Base-by-base conservation (phyloP, 2,329 filamentous ascomycete genomes). In the Parasarocladium wereldwijsianum region DNA sequence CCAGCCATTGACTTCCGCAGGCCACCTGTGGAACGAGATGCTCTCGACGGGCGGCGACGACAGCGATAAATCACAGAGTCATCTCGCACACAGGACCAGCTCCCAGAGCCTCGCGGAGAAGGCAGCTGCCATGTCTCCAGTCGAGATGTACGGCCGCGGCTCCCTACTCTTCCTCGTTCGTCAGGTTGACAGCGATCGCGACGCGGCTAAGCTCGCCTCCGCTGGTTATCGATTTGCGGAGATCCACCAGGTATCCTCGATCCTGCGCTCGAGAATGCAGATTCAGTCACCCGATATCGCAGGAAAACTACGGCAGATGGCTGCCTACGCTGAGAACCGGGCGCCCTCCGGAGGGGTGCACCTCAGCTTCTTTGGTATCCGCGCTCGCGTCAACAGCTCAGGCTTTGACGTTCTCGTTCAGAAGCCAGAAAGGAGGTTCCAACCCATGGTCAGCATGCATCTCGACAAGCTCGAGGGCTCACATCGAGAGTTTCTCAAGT, bases 81-180 rank as follows among this genome's bases (percentile, higher is more conserved):
- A 41, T 8, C 7, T 35, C 3, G 40, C 39, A 11, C 42, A 46
- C 20, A 39, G 36, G 6, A 37, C 39, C 8, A 36, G 33, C 17
- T 44, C 37, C 35, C 50, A 52, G 9, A 52, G 54, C 16, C 36
- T 57, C 9, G 50, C 49, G 2, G 60, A 66, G 38, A 62, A 62
- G 36, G 58, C 29, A 51, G 17, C 33, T 37, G 12, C 32, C 39
- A 4, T 30, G 20, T 8, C 28, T 12, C 39, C 38, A 25, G 37
- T 44, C 15, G 41, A 51, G 11, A 47, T 54, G 17, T 65, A 72
- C 21, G 78, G 78, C 4, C 74, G 73, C 35, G 84, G 85, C 1
- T 82, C 86, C 32, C 63, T 92, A 26, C 70, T 93, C 48, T 85
- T 92, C 42, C 64, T 92, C 8, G 76, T 85, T 5, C 77, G 75